These are phyloP conservation scores for Elsinoe australis DNA, from an alignment of 2,329 filamentous ascomycete genomes.

Conservation along the genomic window DNA sequence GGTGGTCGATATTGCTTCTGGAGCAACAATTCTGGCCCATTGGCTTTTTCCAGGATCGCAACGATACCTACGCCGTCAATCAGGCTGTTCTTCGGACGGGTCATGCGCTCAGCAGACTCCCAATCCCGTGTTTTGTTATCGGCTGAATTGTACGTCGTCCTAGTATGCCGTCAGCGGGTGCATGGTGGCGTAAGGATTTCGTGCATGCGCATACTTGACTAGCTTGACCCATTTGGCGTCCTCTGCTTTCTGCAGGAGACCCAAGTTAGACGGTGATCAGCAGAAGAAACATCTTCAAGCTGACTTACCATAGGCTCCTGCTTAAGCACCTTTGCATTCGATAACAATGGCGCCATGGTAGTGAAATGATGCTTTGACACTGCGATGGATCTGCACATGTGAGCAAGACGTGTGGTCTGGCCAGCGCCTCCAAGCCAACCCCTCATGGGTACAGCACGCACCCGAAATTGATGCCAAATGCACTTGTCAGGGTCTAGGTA, in stretches of 20 bases:
- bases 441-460: slow-evolving; percentile 7
- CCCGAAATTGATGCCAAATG: background rate
- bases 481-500: too few species aligned
- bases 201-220: slow-evolving; percentile 28
- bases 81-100: slow-evolving; percentile 44
- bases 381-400: slow-evolving; percentile 4
- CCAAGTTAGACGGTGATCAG: background rate
- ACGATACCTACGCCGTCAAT: slow-evolving; percentile 55
- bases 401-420: slow-evolving; percentile 5
- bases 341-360: slow-evolving; percentile 19
- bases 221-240: slow-evolving; percentile 37
- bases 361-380: background rate
- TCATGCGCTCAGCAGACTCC: slow-evolving; percentile 46
- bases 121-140: slow-evolving; percentile 27
- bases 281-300: background rate
- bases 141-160: slow-evolving; percentile 42
- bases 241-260: slow-evolving; percentile 22
- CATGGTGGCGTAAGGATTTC: slow-evolving; percentile 1
- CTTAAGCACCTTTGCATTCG: slow-evolving; percentile 20
- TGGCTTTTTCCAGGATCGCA: slow-evolving; percentile 45
- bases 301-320: slow-evolving; percentile 20
- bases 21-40: slow-evolving; percentile 44
- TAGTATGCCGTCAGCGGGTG: slow-evolving; percentile 19
- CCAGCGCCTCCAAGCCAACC: slow-evolving; percentile 5
- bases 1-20: slow-evolving; percentile 50